phyloP scores from a whole-genome alignment of 2,329 filamentous ascomycete species.

The Truncatella angustata region DNA sequence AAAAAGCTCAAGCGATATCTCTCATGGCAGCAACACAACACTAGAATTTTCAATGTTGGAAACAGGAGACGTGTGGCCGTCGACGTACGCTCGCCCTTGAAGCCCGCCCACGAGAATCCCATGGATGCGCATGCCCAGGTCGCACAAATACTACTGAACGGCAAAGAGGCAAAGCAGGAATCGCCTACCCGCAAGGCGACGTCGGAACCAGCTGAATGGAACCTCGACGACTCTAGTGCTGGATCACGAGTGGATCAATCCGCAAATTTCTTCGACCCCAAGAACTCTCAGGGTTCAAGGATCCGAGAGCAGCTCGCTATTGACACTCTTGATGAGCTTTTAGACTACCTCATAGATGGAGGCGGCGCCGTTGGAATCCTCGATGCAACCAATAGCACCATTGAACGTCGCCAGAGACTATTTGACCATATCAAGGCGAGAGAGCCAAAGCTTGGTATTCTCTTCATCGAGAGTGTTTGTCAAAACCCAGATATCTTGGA shows the following conservation, averaged over 20 bases:
- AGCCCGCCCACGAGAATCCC: slow-evolving; percentile 27
- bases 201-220: slow-evolving; percentile 37
- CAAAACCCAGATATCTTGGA: slow-evolving; percentile 81
- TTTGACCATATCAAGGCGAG: slow-evolving; percentile 79
- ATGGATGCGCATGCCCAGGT: slow-evolving; percentile 49
- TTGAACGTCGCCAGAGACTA: slow-evolving; percentile 78
- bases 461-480: slow-evolving; percentile 95
- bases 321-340: slow-evolving; percentile 85
- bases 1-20: slow-evolving; percentile 96
- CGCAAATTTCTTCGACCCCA: slow-evolving; percentile 89
- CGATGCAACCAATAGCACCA: slow-evolving; percentile 95
- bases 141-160: slow-evolving; percentile 58
- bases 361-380: slow-evolving; percentile 92
- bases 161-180: slow-evolving; percentile 30
- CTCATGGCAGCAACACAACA: slow-evolving; percentile 96
- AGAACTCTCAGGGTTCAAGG: slow-evolving; percentile 77
- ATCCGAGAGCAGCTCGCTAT: slow-evolving; percentile 89
- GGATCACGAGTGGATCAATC: slow-evolving; percentile 71
- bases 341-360: slow-evolving; percentile 81
- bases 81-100: slow-evolving; percentile 44
- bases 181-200: slow-evolving; percentile 29
- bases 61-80: slow-evolving; percentile 82
- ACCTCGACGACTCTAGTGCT: slow-evolving; percentile 32
- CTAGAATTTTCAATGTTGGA: slow-evolving; percentile 95
- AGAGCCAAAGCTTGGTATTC: slow-evolving; percentile 83